Base-by-base conservation (phyloP, 2,329 filamentous ascomycete genomes). In the Colletotrichum lupini region DNA sequence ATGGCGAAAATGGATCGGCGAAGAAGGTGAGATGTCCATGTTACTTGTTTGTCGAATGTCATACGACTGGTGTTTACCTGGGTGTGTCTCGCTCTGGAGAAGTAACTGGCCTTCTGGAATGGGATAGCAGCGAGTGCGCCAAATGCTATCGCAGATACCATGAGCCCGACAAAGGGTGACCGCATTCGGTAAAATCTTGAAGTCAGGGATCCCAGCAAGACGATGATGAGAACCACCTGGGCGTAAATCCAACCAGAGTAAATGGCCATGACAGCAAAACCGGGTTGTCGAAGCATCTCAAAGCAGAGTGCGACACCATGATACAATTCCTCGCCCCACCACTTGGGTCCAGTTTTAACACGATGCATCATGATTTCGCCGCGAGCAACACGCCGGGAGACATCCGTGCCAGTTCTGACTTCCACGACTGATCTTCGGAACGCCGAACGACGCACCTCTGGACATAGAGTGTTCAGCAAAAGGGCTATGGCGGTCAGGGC, bases 211-310 rank as follows among this genome's bases (percentile, higher is more conserved):
- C 93, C 93, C 5, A 95, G 86, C 72, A 94, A 87, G 70, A 94
- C 85, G 73, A 95, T 93, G 71, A 94, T 86, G 67, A 95, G 84
- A 5, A 94, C 92, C 2, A 94, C 87, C 77, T 95, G 92, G 2
- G 92, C 92, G 80, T 95, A 94, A 58, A 95, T 93, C 93, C 93
- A 95, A 7, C 89, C 92, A 16, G 92, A 85, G 80, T 95, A 95
- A n/a, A 93, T 73, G 1, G 92, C 88, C 78, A 95, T 85, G 35
- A 94, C 82, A n/a, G 90, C 81, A 79, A 95, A 95, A 0, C 93
- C 93, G 4, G 92, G 89, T 79, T 95, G 93, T 49, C 88, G 88
- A 63, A 94, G 84, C 93, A 95, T 95, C 77, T 92, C 90, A 24
- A 89, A 80, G 60, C 89, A 91, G 57, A 96, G 85, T 22, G 90